Evolutionary conservation across 2,329 filamentous ascomycete genomes (phyloP).

Genomic region (Pseudogymnoascus destructans): DNA sequence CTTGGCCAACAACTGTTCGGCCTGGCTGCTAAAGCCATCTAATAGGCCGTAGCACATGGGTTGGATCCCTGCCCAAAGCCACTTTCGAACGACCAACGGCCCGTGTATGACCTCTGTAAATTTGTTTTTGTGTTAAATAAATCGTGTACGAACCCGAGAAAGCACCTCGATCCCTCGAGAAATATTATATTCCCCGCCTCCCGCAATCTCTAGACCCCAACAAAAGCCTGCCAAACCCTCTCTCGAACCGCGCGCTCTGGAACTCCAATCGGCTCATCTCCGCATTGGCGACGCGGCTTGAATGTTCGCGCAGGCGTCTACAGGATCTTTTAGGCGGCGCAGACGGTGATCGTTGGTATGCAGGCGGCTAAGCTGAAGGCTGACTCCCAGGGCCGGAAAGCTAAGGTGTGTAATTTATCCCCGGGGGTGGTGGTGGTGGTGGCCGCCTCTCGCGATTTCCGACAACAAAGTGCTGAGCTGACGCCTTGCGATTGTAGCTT

Average conservation of each 20-base stretch:
- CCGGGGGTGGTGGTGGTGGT: not conserved
- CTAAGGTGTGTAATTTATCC: slow-evolving; percentile 34
- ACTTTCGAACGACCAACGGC: slow-evolving; percentile 1
- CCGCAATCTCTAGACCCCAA: not conserved
- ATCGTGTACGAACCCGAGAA: not conserved
- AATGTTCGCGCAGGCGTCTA: slow-evolving; percentile 21
- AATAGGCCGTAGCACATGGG: not conserved
- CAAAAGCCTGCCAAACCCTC: not conserved
- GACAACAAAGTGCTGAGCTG: slow-evolving; percentile 28
- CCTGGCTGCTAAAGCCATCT: too few species aligned
- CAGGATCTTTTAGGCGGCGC: slow-evolving; percentile 22
- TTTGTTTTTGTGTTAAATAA: not conserved
- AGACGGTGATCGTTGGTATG: slow-evolving; percentile 29
- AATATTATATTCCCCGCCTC: not conserved
- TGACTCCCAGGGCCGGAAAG: slow-evolving; percentile 47
- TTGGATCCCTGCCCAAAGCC: slow-evolving; percentile 7
- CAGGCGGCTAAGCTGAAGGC: slow-evolving; percentile 42
- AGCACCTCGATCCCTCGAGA: not conserved
- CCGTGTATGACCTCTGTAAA: slow-evolving; percentile 4
- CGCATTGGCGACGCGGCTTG: slow-evolving; percentile 15
- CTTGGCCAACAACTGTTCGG: too few species aligned
- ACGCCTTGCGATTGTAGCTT: slow-evolving; percentile 48
- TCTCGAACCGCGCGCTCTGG: not conserved
- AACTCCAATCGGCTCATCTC: slow-evolving; percentile 9
- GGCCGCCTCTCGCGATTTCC: slow-evolving; percentile 7